Evolutionary conservation across 441 rosid genomes (phyloP).

Genomic region (Adansonia rubrostipa): DNA sequence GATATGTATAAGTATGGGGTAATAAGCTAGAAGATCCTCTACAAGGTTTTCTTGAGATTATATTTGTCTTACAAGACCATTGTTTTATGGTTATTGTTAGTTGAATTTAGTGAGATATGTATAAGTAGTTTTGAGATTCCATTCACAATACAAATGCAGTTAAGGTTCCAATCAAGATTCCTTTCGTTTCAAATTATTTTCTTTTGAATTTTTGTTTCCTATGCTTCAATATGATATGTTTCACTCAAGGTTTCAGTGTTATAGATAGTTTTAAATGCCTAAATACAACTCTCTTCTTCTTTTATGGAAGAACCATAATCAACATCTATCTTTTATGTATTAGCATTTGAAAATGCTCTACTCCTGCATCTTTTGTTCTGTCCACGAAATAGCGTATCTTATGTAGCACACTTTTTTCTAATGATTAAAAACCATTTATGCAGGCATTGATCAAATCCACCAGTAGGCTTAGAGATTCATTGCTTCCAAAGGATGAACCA

Average conservation of each 20-base stretch:
- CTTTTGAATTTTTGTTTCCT: neutral
- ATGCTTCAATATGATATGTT: neutral
- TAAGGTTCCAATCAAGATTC: neutral
- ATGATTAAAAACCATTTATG: slow-evolving; percentile 28
- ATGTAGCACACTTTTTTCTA: neutral
- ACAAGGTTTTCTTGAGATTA: neutral
- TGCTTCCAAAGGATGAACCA: slow-evolving; percentile 96
- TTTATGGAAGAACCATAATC: neutral
- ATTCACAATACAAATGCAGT: neutral
- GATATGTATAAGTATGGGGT: no score
- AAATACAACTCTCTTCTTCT: neutral
- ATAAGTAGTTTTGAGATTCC: no score
- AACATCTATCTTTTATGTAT: neutral
- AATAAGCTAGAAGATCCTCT: neutral
- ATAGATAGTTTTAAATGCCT: neutral
- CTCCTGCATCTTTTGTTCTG: neutral
- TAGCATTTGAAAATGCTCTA: neutral
- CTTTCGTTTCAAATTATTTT: neutral
- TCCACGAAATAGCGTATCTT: neutral
- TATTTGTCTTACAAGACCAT: neutral
- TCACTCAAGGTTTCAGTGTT: neutral
- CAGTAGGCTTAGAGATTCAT: slow-evolving; percentile 88
- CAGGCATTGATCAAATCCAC: slow-evolving; percentile 98
- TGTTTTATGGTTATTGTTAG: neutral
- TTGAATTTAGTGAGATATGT: neutral